A percentile compares a stretch with the other conserved stretches of the same genome.
Conservation (phyloP, 192 early-diverging fungal species). For the Backusella macrospora region DNA sequence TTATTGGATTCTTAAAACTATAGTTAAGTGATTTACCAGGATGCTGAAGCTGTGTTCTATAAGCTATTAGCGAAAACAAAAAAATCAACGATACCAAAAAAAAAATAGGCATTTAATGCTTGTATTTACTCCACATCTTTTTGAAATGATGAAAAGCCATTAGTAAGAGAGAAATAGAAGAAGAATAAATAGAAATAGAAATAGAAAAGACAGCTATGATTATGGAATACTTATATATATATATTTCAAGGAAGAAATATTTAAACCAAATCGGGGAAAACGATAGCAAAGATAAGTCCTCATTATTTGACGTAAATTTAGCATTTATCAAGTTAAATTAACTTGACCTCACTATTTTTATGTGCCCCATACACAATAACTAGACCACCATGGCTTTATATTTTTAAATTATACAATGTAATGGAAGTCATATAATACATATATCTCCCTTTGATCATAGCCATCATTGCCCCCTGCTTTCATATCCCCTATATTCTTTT, state of each 20-base stretch:
- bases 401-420: too few species aligned
- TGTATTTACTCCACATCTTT: background rate
- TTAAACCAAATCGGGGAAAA: background rate
- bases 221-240: background rate
- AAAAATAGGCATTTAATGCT: background rate
- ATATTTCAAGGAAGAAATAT: background rate
- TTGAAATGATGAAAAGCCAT: background rate
- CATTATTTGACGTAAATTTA: background rate
- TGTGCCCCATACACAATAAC: too few species aligned
- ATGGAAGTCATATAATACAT: background rate
- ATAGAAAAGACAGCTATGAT: background rate
- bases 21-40: too few species aligned
- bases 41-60: background rate
- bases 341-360: too few species aligned
- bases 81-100: background rate
- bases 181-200: background rate
- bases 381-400: too few species aligned
- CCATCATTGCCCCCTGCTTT: too few species aligned
- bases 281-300: background rate
- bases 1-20: conserved; percentile 12
- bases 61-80: background rate
- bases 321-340: too few species aligned
- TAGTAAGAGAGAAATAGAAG: background rate
- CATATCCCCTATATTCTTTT: background rate
- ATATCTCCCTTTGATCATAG: background rate